phyloP scores from a whole-genome alignment of 257 asterid genomes.

The Nicotiana knightiana region DNA sequence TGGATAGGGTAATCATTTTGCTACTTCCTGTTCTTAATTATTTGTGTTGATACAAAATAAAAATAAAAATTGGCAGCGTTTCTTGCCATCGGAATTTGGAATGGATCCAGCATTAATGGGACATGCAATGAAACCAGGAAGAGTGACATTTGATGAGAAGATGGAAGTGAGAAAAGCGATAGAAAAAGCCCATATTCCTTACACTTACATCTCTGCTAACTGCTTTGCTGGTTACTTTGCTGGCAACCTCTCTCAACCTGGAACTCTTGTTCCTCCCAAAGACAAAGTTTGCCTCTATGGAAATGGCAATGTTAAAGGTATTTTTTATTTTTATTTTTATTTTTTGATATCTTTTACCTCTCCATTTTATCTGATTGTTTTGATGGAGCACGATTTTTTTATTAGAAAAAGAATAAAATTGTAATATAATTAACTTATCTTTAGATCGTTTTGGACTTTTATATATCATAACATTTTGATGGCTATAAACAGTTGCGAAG shows the following conservation, averaged over 20 bases:
- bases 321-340: too few relatives aligned
- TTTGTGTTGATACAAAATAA: neutral
- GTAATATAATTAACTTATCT: too few relatives aligned
- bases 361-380: too few relatives aligned
- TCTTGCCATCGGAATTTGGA: slow-evolving; percentile 85
- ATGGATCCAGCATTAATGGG: slow-evolving; percentile 68
- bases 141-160: slow-evolving; percentile 84
- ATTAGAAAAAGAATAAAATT: too few relatives aligned
- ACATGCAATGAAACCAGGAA: slow-evolving; percentile 71
- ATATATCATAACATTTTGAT: too few relatives aligned
- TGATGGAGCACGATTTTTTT: too few relatives aligned
- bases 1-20: too few relatives aligned
- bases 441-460: too few relatives aligned
- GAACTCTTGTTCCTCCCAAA: slow-evolving; percentile 64
- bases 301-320: slow-evolving; percentile 62
- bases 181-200: slow-evolving; percentile 63
- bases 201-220: slow-evolving; percentile 69
- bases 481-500: too few relatives aligned
- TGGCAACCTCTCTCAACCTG: slow-evolving; percentile 65
- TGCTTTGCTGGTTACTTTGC: slow-evolving; percentile 75
- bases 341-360: too few relatives aligned
- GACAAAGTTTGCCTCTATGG: slow-evolving; percentile 46
- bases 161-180: slow-evolving; percentile 61
- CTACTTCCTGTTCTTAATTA: too few relatives aligned
- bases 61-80: slow-evolving; percentile 41